Conservation (phyloP, 495 filamentous ascomycete genomes). For the Neurospora cerealis region DNA sequence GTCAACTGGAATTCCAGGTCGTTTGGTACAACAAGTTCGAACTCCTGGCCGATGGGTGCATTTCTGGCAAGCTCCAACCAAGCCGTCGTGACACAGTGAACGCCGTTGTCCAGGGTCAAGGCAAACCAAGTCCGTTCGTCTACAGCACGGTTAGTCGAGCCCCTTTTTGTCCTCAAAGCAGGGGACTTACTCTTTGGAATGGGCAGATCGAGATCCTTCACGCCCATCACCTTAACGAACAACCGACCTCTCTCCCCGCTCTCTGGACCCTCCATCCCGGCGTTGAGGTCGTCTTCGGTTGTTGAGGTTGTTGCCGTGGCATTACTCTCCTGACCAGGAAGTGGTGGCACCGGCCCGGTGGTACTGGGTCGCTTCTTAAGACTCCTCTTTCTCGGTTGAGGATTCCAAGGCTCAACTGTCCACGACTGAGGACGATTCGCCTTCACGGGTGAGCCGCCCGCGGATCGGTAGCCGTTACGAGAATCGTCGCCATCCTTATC, state of each 20-base stretch:
- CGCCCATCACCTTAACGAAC: slow-evolving; percentile 94
- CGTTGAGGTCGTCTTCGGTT: slow-evolving; percentile 46
- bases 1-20: slow-evolving; percentile 97
- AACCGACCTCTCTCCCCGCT: slow-evolving; percentile 83
- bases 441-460: slow-evolving; percentile 65
- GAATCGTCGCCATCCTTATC: slow-evolving; percentile 45
- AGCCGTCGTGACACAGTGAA: slow-evolving; percentile 93
- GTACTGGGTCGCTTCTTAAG: slow-evolving; percentile 48
- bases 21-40: slow-evolving; percentile 92
- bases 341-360: slow-evolving; percentile 56
- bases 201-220: slow-evolving; percentile 89
- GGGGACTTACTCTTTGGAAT: slow-evolving; percentile 68
- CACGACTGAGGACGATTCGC: slow-evolving; percentile 66
- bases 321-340: slow-evolving; percentile 83
- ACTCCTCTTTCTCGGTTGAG: slow-evolving; percentile 54
- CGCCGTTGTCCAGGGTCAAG: slow-evolving; percentile 89
- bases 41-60: slow-evolving; percentile 95
- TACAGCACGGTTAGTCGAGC: slow-evolving; percentile 28
- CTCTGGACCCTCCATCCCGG: slow-evolving; percentile 53
- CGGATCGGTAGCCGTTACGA: slow-evolving; percentile 47
- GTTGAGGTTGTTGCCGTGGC: slow-evolving; percentile 48
- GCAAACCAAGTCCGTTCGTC: slow-evolving; percentile 88
- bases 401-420: slow-evolving; percentile 97
- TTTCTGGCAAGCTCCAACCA: slow-evolving; percentile 90
- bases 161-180: background rate